phyloP scores from a whole-genome alignment of 768 basidiomycete species.

The Naganishia onofrii region DNA sequence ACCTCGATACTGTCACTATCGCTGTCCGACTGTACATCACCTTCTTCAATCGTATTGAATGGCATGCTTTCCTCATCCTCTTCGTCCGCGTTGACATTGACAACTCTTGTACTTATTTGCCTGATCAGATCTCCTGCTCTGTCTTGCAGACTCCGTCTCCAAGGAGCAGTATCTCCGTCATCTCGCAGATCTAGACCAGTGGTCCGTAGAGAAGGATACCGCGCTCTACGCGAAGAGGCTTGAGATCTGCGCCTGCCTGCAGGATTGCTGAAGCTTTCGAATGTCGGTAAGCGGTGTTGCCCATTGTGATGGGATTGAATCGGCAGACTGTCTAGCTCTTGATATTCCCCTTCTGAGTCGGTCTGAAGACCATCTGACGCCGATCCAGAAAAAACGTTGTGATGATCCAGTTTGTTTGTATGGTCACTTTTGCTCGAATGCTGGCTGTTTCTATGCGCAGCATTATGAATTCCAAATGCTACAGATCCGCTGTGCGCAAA shows the following conservation, averaged over 20 bases:
- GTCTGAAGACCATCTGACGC: neutral
- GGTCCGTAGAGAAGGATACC: neutral
- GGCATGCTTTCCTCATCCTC: slow-evolving; percentile 9
- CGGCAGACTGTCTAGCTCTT: neutral
- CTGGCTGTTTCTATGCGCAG: no score
- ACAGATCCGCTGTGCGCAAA: no score
- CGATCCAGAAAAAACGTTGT: no score
- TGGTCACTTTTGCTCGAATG: no score
- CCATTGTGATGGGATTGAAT: neutral
- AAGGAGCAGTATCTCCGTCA: neutral
- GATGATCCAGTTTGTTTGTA: no score
- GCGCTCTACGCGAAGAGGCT: neutral
- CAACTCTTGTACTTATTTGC: slow-evolving; percentile 14
- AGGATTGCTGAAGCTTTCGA: neutral
- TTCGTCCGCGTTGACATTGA: neutral
- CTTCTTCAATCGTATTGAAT: slow-evolving; percentile 3
- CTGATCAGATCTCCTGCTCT: slow-evolving; percentile 6
- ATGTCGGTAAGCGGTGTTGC: neutral
- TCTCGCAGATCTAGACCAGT: neutral
- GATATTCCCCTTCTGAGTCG: neutral
- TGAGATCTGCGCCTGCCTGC: neutral
- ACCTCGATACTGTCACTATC: neutral
- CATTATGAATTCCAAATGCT: neutral
- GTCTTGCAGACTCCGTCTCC: slow-evolving; percentile 9
- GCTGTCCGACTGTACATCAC: slow-evolving; percentile 14